Percentiles rank a stretch among this genome's conserved stretches.
These are phyloP conservation scores for Fraxinus ornus DNA, from an alignment of 305 asterid genomes.

Conservation along the genomic window DNA sequence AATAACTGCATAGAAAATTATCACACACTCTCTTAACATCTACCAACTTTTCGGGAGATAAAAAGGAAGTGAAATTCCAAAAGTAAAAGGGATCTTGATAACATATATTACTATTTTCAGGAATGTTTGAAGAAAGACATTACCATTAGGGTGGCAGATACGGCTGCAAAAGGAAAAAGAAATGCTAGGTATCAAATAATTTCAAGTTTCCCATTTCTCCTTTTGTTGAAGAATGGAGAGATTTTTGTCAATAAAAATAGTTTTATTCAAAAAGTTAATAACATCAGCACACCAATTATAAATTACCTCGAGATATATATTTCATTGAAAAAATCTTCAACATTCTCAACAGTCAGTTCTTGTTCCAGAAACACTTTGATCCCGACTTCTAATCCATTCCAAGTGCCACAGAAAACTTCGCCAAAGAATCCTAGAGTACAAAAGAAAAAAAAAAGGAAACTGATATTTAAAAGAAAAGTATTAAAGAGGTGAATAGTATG, in stretches of 20 bases:
- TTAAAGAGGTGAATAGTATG: background rate
- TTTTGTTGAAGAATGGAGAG: background rate
- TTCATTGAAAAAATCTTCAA: constrained; percentile 97
- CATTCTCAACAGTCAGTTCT: constrained; percentile 86
- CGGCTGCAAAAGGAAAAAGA: constrained; percentile 61
- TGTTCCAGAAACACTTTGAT: constrained; percentile 92
- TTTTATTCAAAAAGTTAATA: constrained; percentile 10
- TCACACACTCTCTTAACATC: constrained; percentile 11
- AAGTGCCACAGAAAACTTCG: constrained; percentile 93
- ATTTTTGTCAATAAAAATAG: background rate
- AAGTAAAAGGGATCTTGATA: background rate
- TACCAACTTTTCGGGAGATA: background rate
- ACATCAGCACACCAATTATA: constrained; percentile 12
- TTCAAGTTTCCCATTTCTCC: constrained; percentile 5
- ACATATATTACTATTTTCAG: background rate
- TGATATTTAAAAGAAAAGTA: background rate
- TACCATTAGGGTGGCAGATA: constrained; percentile 97
- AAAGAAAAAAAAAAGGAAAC: background rate
- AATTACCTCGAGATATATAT: constrained; percentile 80
- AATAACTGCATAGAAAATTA: constrained; percentile 64
- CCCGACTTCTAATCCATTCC: constrained; percentile 94
- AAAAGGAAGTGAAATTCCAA: constrained; percentile 2
- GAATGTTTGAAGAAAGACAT: constrained; percentile 27
- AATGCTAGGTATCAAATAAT: constrained; percentile 24
- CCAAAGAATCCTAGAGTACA: constrained; percentile 79